A percentile compares a stretch with the other conserved stretches of the same genome.
These are phyloP conservation scores for Crithidia acanthocephali DNA, from an alignment of 208 protist genomes.

Conservation along the genomic window DNA sequence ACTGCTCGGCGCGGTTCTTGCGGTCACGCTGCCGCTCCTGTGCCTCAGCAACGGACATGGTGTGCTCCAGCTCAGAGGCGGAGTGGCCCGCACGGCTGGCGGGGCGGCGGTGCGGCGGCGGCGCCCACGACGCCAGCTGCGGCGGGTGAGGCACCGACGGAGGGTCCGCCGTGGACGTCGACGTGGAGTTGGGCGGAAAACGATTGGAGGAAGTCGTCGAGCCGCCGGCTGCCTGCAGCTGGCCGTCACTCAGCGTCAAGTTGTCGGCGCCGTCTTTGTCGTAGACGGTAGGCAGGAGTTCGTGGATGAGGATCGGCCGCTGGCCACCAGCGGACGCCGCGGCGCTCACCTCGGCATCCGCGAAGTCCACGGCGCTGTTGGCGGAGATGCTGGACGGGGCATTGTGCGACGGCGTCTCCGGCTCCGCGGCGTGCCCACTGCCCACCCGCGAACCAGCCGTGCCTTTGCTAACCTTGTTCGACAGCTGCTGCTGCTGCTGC, in stretches of 20 bases:
- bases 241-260: not conserved
- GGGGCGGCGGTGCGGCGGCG: not conserved
- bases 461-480: too few species aligned
- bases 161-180: not conserved
- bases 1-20: not conserved
- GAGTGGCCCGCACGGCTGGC: conserved; percentile 3
- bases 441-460: too few species aligned
- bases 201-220: not conserved
- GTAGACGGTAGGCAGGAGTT: not conserved
- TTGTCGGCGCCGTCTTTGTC: not conserved
- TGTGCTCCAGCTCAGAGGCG: conserved; percentile 22
- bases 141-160: not conserved
- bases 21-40: conserved; percentile 16
- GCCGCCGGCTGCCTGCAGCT: too few species aligned
- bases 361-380: not conserved
- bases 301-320: not conserved
- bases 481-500: not conserved
- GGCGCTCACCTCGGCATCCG: not conserved
- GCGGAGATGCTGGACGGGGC: not conserved
- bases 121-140: not conserved
- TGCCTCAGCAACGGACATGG: conserved; percentile 12
- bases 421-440: too few species aligned
- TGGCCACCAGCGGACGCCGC: not conserved
- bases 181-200: not conserved
- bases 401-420: too few species aligned